Conservation (phyloP, 768 basidiomycete species). For the Asterophora parasitica region DNA sequence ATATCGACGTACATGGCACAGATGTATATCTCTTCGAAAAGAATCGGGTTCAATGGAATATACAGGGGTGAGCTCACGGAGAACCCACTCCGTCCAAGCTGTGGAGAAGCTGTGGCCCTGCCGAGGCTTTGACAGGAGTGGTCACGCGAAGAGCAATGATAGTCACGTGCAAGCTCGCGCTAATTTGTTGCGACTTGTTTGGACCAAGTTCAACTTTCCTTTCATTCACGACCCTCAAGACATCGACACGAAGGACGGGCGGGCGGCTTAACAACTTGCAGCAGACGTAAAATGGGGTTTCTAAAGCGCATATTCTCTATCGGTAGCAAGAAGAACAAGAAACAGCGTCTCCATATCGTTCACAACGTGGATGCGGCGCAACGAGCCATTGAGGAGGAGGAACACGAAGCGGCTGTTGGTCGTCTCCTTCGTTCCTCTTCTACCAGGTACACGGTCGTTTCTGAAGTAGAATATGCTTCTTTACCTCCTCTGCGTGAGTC, state of each 20-base stretch:
- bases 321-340: conserved; percentile 58
- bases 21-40: no score
- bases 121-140: no score
- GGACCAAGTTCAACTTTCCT: conserved; percentile 33
- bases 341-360: conserved; percentile 21
- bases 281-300: conserved; percentile 50
- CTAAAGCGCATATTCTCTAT: conserved; percentile 68
- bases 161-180: conserved; percentile 30
- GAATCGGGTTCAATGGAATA: no score
- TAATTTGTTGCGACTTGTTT: conserved; percentile 35
- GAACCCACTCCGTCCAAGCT: no score
- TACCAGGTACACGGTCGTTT: conserved; percentile 53
- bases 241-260: conserved; percentile 14
- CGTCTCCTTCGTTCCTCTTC: conserved; percentile 72
- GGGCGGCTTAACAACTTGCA: conserved; percentile 12
- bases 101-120: no score
- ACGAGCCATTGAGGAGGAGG: conserved; percentile 39
- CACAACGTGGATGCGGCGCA: conserved; percentile 20
- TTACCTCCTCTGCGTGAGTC: conserved; percentile 70
- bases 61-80: no score
- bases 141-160: conserved; percentile 1
- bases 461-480: conserved; percentile 50
- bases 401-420: conserved; percentile 42
- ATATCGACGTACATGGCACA: background rate
- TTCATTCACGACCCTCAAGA: background rate